A percentile compares a stretch with the other conserved stretches of the same genome.
Evolutionary conservation across 768 basidiomycete species (phyloP).

Genomic region (Xerocomus spinulosus): DNA sequence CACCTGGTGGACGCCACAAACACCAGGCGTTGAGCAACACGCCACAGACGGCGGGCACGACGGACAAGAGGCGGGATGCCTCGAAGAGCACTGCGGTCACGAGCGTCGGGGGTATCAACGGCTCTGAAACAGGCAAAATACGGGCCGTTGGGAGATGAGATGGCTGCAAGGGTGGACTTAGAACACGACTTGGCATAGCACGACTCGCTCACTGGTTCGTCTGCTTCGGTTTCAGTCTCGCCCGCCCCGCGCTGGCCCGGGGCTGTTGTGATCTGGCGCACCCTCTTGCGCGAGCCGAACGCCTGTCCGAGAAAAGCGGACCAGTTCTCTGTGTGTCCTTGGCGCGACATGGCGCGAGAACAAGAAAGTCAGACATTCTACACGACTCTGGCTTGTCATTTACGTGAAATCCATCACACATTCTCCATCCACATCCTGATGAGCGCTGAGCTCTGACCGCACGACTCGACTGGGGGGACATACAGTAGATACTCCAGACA

Average conservation of each 20-base stretch:
- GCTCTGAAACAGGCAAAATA: conserved; percentile 46
- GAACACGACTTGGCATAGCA: conserved; percentile 4
- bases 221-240: conserved; percentile 76
- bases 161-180: conserved; percentile 37
- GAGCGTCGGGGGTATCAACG: conserved; percentile 45
- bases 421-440: neutral
- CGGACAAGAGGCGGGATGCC: conserved; percentile 60
- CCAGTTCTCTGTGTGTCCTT: neutral
- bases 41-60: conserved; percentile 70
- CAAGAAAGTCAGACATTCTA: too few relatives aligned
- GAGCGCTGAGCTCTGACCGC: neutral
- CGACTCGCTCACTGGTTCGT: conserved; percentile 59
- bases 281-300: conserved; percentile 33
- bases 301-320: conserved; percentile 25
- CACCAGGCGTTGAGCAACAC: conserved; percentile 58
- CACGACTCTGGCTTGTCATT: neutral
- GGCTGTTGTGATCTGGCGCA: conserved; percentile 53
- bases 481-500: neutral
- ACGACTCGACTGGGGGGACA: neutral
- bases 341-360: too few relatives aligned
- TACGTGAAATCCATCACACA: neutral
- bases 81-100: conserved; percentile 64
- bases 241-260: conserved; percentile 58
- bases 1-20: conserved; percentile 42
- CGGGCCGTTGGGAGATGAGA: conserved; percentile 68